Conservation (phyloP, 2,329 filamentous ascomycete species). For the Fusarium sp. region DNA sequence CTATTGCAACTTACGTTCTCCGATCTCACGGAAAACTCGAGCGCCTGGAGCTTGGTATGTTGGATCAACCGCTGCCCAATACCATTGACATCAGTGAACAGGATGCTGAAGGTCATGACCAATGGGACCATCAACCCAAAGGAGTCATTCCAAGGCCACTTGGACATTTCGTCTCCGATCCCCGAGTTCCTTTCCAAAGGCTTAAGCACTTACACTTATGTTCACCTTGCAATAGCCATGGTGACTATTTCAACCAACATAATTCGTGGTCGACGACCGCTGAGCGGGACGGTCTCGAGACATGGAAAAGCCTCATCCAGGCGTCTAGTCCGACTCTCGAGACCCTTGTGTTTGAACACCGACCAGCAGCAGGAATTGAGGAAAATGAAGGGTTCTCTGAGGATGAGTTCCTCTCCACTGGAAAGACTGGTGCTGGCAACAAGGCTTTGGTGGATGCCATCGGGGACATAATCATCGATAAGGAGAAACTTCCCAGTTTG, state of each 20-base stretch:
- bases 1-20: slow-evolving; percentile 2
- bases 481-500: background rate
- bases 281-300: background rate
- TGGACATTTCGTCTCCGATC: background rate
- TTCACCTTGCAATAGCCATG: background rate
- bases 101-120: background rate
- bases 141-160: slow-evolving; percentile 12
- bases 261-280: slow-evolving; percentile 11
- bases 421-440: background rate
- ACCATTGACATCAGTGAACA: background rate
- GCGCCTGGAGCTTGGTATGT: slow-evolving; percentile 21
- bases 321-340: background rate
- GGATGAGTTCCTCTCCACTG: slow-evolving; percentile 8
- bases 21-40: background rate
- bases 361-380: slow-evolving; percentile 2
- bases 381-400: slow-evolving; percentile 12
- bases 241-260: slow-evolving; percentile 11
- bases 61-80: background rate
- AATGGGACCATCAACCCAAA: accelerated
- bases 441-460: background rate
- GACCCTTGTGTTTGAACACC: slow-evolving; percentile 23
- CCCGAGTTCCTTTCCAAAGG: background rate
- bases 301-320: background rate
- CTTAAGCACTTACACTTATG: slow-evolving; percentile 8
- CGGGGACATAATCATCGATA: background rate